These are phyloP conservation scores for Talaromyces sp. DNA, from an alignment of 2,329 filamentous ascomycete species.

Conservation along the genomic window DNA sequence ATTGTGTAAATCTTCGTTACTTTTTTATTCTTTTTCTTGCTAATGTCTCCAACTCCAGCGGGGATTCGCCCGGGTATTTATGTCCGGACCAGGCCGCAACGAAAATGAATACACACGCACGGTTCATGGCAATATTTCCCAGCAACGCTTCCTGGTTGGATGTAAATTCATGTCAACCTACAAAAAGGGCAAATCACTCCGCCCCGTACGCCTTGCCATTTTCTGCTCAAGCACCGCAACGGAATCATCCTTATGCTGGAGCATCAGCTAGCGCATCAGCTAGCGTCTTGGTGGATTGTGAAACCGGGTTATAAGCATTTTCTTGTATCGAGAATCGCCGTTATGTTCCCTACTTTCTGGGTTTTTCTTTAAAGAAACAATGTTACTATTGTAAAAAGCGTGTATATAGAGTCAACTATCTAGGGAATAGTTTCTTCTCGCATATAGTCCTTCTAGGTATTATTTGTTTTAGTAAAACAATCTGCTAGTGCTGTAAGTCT, in stretches of 20 bases:
- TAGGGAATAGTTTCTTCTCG: too few species aligned
- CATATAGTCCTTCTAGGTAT: too few species aligned
- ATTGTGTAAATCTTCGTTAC: slow-evolving; percentile 10
- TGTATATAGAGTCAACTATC: too few species aligned
- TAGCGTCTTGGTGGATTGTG: neutral
- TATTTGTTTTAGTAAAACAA: too few species aligned
- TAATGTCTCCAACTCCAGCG: too few species aligned
- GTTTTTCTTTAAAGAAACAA: too few species aligned
- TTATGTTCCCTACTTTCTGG: neutral
- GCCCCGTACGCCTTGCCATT: neutral
- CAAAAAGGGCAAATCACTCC: neutral
- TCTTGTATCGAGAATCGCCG: neutral
- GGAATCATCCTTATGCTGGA: neutral
- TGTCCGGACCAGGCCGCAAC: neutral
- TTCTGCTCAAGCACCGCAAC: neutral
- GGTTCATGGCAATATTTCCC: neutral
- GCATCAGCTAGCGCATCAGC: neutral
- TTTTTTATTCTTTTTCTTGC: too few species aligned
- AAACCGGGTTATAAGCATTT: neutral
- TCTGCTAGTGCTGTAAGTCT: too few species aligned
- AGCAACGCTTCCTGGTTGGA: neutral
- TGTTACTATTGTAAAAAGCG: too few species aligned
- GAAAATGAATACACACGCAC: neutral
- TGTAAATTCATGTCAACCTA: neutral
- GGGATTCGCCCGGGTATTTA: neutral